Base-by-base conservation (phyloP, 1,139 yeast species). In the Lodderomyces metapsilosis region DNA sequence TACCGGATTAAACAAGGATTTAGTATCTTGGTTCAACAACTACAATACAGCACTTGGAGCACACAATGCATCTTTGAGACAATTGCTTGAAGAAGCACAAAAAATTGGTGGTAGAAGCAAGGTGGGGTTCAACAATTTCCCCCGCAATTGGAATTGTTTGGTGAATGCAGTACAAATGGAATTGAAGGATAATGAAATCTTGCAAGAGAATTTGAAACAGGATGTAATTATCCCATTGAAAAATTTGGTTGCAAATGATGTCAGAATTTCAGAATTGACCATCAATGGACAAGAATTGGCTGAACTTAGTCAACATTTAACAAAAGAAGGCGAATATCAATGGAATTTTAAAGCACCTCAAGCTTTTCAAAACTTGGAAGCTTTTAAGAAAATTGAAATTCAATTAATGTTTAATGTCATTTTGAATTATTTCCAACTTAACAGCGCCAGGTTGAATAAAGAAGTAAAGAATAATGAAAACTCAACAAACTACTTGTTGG, bases 341-440 rank as follows among this genome's bases (percentile, higher is more conserved):
- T 89, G 96, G 95, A 84, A 81, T 49, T 70, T 77, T 44, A 82
- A 83, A 58, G 92, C 95, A 1, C 94, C 96, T 1, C 80, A 74
- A 48, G 78, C 84, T 31, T 84, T 88, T 57, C 86, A 84, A 52
- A 80, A 80, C 52, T 82, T 89, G 59, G 95, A 88, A 61, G 72
- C 71, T 47, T 82, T 83, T 51, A 96, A 91, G 59, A 75, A 70
- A 45, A 69, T 70, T 46, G 82, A 95, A 57, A 72, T 86, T 47
- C 76, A 77, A 41, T 68, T 82, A 54, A 61, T 88, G 42, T 84
- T 88, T 56, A 86, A 86, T 50, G 71, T 80, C 20, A 71, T 89
- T 45, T 71, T 87, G 43, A 77, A 82, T 50, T 84, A 78, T 56
- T 84, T 87, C 62, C 86, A 94, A 38, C 72, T 78, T 32, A 64